Evolutionary conservation across 768 basidiomycete genomes (phyloP).

Genomic region (Dentipellis sp.): DNA sequence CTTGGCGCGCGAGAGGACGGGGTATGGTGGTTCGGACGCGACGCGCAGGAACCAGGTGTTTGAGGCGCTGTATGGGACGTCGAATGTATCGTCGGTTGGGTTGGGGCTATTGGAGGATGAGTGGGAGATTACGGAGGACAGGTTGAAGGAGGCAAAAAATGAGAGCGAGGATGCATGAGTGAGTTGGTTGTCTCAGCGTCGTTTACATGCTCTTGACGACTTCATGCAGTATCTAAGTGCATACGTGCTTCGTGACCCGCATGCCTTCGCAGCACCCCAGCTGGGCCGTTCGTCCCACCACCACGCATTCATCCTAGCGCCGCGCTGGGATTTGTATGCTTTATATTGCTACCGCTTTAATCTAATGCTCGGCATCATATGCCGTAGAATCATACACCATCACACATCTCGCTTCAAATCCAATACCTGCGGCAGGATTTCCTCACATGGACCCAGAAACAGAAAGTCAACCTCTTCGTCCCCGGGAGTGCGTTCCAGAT

Average conservation of each 20-base stretch:
- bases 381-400: too few species aligned
- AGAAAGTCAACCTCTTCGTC: slow-evolving; percentile 38
- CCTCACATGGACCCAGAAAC: slow-evolving; percentile 41
- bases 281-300: not conserved
- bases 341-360: too few species aligned
- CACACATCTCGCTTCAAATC: too few species aligned
- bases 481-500: slow-evolving; percentile 23
- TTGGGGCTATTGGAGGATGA: slow-evolving; percentile 13
- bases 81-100: slow-evolving; percentile 4
- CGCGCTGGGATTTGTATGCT: too few species aligned
- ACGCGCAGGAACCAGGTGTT: slow-evolving; percentile 6
- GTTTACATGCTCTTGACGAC: too few species aligned
- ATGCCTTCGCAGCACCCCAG: not conserved
- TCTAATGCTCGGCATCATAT: too few species aligned
- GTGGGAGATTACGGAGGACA: slow-evolving; percentile 10
- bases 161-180: not conserved
- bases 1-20: not conserved
- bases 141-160: slow-evolving; percentile 7
- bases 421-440: slow-evolving; percentile 31
- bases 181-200: too few species aligned
- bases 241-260: not conserved
- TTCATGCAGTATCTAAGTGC: not conserved
- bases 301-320: too few species aligned
- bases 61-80: slow-evolving; percentile 14
- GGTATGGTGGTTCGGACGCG: not conserved